Conservation (phyloP, 2,329 filamentous ascomycete species). For the Trichoderma breve region DNA sequence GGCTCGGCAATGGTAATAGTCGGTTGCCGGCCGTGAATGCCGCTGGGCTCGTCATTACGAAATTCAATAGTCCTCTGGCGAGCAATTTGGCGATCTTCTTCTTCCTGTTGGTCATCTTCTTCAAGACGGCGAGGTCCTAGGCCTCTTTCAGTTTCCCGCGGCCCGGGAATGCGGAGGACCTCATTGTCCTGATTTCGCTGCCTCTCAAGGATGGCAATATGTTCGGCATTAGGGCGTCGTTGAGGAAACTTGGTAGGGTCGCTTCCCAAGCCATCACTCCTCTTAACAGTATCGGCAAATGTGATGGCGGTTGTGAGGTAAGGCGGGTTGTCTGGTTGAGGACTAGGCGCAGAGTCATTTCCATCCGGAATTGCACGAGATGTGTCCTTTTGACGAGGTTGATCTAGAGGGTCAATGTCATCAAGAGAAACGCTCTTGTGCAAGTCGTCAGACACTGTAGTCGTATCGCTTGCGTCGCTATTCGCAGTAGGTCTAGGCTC, state of each 20-base stretch:
- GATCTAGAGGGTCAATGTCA: constrained; percentile 13
- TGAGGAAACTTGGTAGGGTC: constrained; percentile 48
- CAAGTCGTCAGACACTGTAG: constrained; percentile 30
- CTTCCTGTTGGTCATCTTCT: constrained; percentile 38
- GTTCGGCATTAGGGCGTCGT: constrained; percentile 64
- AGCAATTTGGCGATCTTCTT: constrained; percentile 33
- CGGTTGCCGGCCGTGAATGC: constrained; percentile 42
- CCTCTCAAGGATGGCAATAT: constrained; percentile 83
- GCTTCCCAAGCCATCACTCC: constrained; percentile 55
- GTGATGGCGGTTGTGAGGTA: constrained; percentile 50
- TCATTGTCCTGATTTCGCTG: constrained; percentile 75
- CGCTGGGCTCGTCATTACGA: constrained; percentile 25
- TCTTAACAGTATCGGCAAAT: constrained; percentile 66
- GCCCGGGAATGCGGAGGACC: constrained; percentile 84
- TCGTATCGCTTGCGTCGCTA: constrained; percentile 41
- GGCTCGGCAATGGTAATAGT: constrained; percentile 70
- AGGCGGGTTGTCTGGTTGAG: neutral
- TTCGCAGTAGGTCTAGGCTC: constrained; percentile 26
- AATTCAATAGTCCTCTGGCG: constrained; percentile 30
- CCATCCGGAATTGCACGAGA: neutral
- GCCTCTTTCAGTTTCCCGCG: constrained; percentile 83
- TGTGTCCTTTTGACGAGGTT: neutral
- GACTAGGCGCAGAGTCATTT: neutral
- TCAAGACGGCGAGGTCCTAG: constrained; percentile 61
- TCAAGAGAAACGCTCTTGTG: constrained; percentile 23